Conservation (phyloP, 2,329 filamentous ascomycete species). For the Cladosporium sp. region DNA sequence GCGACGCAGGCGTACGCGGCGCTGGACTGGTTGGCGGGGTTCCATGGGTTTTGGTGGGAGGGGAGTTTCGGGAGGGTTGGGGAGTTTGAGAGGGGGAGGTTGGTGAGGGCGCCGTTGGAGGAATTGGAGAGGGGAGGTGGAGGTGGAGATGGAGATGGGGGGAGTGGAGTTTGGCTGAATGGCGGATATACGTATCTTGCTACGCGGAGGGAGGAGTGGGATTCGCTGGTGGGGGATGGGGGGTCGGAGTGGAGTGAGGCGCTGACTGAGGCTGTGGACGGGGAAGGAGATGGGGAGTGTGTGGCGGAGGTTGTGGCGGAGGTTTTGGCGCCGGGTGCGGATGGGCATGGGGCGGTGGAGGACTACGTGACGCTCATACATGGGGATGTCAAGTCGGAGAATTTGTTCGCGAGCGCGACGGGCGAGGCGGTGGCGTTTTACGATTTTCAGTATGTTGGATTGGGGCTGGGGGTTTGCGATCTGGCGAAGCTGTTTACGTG, state of each 20-base stretch:
- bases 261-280: slow-evolving; percentile 38
- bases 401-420: slow-evolving; percentile 51
- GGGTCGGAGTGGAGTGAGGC: slow-evolving; percentile 50
- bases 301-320: slow-evolving; percentile 45
- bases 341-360: slow-evolving; percentile 30
- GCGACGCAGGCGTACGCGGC: slow-evolving; percentile 47
- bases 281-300: slow-evolving; percentile 35
- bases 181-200: slow-evolving; percentile 65
- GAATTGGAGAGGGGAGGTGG: too few species aligned
- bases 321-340: slow-evolving; percentile 41
- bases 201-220: slow-evolving; percentile 54
- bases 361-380: slow-evolving; percentile 54
- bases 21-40: slow-evolving; percentile 56
- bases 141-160: background rate
- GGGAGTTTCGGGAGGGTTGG: slow-evolving; percentile 13
- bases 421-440: slow-evolving; percentile 56
- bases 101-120: background rate
- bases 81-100: slow-evolving; percentile 25
- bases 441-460: slow-evolving; percentile 63
- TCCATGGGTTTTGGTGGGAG: slow-evolving; percentile 52
- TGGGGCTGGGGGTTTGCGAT: slow-evolving; percentile 60
- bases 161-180: slow-evolving; percentile 48
- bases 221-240: slow-evolving; percentile 39
- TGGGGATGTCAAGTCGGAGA: slow-evolving; percentile 65
- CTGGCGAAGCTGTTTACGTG: slow-evolving; percentile 62